Conservation (phyloP, 345 rosid species). For the Sapria himalayana region DNA sequence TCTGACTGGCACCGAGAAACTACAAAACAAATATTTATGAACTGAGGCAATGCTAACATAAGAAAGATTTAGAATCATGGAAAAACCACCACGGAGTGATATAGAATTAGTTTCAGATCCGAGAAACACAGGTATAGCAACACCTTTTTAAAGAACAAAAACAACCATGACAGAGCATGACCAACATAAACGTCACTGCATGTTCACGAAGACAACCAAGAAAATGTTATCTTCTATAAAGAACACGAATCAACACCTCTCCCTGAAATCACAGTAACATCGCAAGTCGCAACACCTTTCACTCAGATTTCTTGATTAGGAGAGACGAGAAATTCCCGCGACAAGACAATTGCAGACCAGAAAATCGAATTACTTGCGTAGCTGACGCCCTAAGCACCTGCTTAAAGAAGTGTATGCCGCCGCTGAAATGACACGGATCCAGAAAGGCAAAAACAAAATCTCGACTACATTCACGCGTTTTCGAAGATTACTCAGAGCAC, state of each 20-base stretch:
- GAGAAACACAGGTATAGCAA: too few species aligned
- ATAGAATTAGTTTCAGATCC: neutral
- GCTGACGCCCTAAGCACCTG: too few species aligned
- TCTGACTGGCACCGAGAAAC: conserved; percentile 59
- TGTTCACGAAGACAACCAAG: neutral
- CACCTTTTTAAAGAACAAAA: too few species aligned
- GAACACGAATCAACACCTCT: too few species aligned
- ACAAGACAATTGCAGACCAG: conserved; percentile 1
- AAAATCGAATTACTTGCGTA: too few species aligned
- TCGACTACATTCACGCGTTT: too few species aligned
- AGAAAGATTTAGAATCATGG: neutral
- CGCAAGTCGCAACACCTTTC: neutral
- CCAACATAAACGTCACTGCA: neutral
- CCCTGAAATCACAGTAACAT: neutral
- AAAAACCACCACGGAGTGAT: neutral
- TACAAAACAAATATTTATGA: conserved; percentile 11
- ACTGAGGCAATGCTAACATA: neutral
- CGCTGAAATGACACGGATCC: too few species aligned
- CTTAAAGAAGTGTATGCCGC: too few species aligned
- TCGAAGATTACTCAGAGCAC: too few species aligned
- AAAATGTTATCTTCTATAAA: too few species aligned
- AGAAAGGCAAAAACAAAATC: too few species aligned
- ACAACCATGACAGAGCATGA: too few species aligned
- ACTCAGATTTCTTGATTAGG: neutral
- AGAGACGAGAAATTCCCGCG: neutral